These are phyloP conservation scores for Lotmaria passim DNA, from an alignment of 208 protist genomes.

Conservation along the genomic window DNA sequence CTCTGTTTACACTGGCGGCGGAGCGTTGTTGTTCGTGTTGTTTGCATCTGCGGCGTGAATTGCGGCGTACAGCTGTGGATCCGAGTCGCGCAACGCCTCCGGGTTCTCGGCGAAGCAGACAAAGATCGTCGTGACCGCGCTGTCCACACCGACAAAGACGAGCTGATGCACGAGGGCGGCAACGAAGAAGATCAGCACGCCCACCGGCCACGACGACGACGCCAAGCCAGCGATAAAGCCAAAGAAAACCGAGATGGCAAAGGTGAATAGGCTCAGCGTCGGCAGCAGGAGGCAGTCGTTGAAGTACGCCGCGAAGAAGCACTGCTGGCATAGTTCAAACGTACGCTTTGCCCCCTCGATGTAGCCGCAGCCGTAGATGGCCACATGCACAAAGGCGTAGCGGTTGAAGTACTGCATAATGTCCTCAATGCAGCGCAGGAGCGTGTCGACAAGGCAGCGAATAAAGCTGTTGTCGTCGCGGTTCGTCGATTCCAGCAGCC, in stretches of 20 bases:
- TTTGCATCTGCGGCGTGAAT: conserved; percentile 62
- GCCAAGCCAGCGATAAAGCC: conserved; percentile 53
- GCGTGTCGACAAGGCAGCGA: conserved; percentile 45
- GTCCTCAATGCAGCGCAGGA: conserved; percentile 74
- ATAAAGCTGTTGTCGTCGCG: conserved; percentile 48
- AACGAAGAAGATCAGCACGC: conserved; percentile 62
- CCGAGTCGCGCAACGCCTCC: conserved; percentile 68
- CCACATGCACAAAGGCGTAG: conserved; percentile 93
- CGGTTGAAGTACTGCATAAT: conserved; percentile 91
- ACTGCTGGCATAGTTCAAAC: conserved; percentile 77
- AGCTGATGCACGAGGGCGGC: conserved; percentile 56
- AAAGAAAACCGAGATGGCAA: conserved; percentile 60
- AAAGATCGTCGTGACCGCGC: conserved; percentile 85
- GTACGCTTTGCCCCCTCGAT: conserved; percentile 90
- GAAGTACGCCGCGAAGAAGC: conserved; percentile 83
- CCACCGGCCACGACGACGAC: conserved; percentile 31
- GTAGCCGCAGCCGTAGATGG: conserved; percentile 93
- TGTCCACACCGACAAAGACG: conserved; percentile 74
- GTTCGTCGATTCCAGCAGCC: conserved; percentile 42
- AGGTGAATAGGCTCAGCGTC: conserved; percentile 63
- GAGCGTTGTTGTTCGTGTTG: conserved; percentile 62
- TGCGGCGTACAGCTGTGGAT: conserved; percentile 69
- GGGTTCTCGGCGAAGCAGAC: conserved; percentile 90
- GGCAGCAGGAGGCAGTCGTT: conserved; percentile 86
- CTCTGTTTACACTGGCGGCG: conserved; percentile 22